phyloP scores from a whole-genome alignment of 2,329 filamentous ascomycete genomes.

The Bipolaris cookei region DNA sequence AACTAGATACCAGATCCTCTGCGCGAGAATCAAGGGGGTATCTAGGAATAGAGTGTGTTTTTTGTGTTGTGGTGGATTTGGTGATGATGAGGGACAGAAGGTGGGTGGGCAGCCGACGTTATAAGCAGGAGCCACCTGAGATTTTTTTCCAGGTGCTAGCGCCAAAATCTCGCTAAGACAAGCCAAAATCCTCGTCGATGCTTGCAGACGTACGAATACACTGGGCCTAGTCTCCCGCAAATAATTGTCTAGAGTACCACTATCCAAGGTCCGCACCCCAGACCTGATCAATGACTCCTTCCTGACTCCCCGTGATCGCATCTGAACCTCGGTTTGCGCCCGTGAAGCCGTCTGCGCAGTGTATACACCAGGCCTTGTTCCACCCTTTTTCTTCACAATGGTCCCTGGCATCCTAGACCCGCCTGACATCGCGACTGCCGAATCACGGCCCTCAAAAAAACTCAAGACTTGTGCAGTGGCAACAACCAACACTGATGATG shows the following conservation, averaged over 20 bases:
- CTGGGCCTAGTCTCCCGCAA: slow-evolving; percentile 2
- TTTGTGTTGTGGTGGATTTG: slow-evolving; percentile 34
- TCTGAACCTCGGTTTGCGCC: slow-evolving; percentile 13
- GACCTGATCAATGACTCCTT: slow-evolving; percentile 19
- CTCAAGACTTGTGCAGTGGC: slow-evolving; percentile 37
- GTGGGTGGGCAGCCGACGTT: slow-evolving; percentile 24
- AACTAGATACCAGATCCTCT: slow-evolving; percentile 58
- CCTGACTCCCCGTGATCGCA: slow-evolving; percentile 9
- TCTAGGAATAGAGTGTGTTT: slow-evolving; percentile 46
- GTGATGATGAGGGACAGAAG: slow-evolving; percentile 36
- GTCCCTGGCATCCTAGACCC: slow-evolving; percentile 43
- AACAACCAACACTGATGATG: slow-evolving; percentile 28
- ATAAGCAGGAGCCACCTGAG: slow-evolving; percentile 17
- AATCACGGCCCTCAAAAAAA: slow-evolving; percentile 47
- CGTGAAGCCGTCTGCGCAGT: slow-evolving; percentile 8
- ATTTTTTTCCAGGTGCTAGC: slow-evolving; percentile 23
- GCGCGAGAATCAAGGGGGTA: slow-evolving; percentile 53
- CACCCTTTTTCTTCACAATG: slow-evolving; percentile 30
- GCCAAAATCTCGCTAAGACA: slow-evolving; percentile 18
- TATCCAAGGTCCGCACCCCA: slow-evolving; percentile 4
- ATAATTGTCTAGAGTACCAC: too few species aligned
- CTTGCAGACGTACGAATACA: slow-evolving; percentile 5
- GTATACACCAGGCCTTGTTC: slow-evolving; percentile 15
- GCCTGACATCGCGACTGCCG: slow-evolving; percentile 29
- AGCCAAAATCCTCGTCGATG: slow-evolving; percentile 3